Base-by-base conservation (phyloP, 1,284 basidiomycete species). In the Peniophora sp. region DNA sequence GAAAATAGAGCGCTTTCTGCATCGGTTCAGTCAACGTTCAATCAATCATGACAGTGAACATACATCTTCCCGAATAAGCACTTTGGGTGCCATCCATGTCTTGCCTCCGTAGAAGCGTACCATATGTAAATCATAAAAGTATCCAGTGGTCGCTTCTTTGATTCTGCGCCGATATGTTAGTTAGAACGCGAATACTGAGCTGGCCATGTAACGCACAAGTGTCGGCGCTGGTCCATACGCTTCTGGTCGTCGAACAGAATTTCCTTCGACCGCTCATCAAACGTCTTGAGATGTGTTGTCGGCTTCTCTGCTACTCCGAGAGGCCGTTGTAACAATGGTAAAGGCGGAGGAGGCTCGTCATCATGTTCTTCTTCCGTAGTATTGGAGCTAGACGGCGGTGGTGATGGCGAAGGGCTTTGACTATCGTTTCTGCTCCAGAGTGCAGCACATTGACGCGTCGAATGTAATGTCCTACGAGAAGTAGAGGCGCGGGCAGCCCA, bases 21-120 rank as follows among this genome's bases (percentile, higher is more conserved):
- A 22, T 22, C 17, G 3, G 23, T 20, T 39, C 19, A 39, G 51
- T 50, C 2, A 6, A n/a, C n/a, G n/a, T n/a, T n/a, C 38, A n/a
- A 17, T n/a, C 19, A 41, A 8, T 41, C 8, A 41, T n/a, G 48
- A 25, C 19, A 16, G 5, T n/a, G 17, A 8, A 78, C 89, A 60
- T 60, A 95, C 93, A 59, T 95, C 90, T 69, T 92, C 89, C 23
- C 83, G 80, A 59, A 98, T 93, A 55, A 97, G 75, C 11, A 91
- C 90, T 22, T 77, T 81, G 0, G 95, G 95, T 12, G 92, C 93
- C 50, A 95, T 80, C 94, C 93, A 99, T 10, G 90, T 89, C 72
- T 99, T 99, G 19, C 96, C 96, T 8, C 93, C 94, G 59, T 92
- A 80, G 39, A 78, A 78, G 49, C 85, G 74, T 16, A 92, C 86